These are phyloP conservation scores for Alternaria burnsii DNA, from an alignment of 2,329 filamentous ascomycete genomes.

Conservation along the genomic window DNA sequence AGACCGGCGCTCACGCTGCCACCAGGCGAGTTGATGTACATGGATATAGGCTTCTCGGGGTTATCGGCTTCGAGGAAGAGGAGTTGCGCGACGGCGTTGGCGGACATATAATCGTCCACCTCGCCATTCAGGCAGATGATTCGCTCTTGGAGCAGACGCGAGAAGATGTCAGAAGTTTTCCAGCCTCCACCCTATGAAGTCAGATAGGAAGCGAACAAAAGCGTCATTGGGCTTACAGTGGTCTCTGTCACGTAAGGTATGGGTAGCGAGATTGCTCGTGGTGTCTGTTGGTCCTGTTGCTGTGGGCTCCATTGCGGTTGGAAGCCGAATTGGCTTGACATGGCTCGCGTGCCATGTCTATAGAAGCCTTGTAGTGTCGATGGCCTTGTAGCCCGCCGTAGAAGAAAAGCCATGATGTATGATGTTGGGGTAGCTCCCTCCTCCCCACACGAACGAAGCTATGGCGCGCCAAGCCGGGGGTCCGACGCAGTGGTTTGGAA, in stretches of 20 bases:
- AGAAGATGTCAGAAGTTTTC: conserved; percentile 61
- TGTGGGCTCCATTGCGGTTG: conserved; percentile 28
- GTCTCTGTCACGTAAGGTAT: conserved; percentile 62
- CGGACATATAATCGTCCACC: conserved; percentile 88
- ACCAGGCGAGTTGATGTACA: conserved; percentile 98
- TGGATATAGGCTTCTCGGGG: conserved; percentile 91
- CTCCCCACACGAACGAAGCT: conserved; percentile 18
- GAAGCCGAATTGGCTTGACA: conserved; percentile 39
- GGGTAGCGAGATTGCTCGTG: conserved; percentile 53
- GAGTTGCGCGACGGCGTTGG: conserved; percentile 93
- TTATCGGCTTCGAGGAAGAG: conserved; percentile 98
- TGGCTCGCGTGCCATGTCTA: conserved; percentile 30
- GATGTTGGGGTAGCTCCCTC: conserved; percentile 12
- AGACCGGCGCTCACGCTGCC: conserved; percentile 85
- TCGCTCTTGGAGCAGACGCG: conserved; percentile 71
- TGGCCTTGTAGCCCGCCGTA: conserved; percentile 37
- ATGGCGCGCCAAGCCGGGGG: conserved; percentile 32
- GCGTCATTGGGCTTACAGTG: conserved; percentile 46
- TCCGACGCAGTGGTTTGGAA: conserved; percentile 19
- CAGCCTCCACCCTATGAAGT: conserved; percentile 58
- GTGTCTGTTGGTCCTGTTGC: conserved; percentile 29
- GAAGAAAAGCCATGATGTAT: conserved; percentile 45
- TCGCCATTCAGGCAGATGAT: conserved; percentile 93
- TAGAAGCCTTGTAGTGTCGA: conserved; percentile 13
- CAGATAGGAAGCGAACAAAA: conserved; percentile 27